Evolutionary conservation across 345 rosid genomes (phyloP).

Genomic region (Aquilaria yunnanensis): DNA sequence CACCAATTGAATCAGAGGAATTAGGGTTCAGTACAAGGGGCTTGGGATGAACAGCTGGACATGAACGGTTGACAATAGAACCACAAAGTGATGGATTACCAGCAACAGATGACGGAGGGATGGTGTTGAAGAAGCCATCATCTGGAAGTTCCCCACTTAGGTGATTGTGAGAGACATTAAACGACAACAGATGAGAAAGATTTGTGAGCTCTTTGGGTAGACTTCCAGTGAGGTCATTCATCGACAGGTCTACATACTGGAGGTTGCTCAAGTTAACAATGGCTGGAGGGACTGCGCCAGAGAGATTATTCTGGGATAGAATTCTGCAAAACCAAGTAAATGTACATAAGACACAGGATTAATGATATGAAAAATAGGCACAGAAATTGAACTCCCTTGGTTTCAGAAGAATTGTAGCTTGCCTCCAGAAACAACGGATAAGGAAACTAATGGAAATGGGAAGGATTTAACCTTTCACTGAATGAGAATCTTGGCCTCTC

Average conservation of each 20-base stretch:
- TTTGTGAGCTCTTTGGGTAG: slow-evolving; percentile 74
- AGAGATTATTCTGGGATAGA: slow-evolving; percentile 59
- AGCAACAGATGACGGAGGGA: slow-evolving; percentile 60
- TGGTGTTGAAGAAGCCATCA: slow-evolving; percentile 89
- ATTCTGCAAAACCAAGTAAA: slow-evolving; percentile 34
- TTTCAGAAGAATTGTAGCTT: not conserved
- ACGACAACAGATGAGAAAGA: slow-evolving; percentile 56
- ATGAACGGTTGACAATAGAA: slow-evolving; percentile 70
- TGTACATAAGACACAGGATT: not conserved
- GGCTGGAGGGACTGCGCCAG: slow-evolving; percentile 62
- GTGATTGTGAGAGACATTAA: slow-evolving; percentile 78
- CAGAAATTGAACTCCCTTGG: not conserved
- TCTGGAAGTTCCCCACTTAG: slow-evolving; percentile 84
- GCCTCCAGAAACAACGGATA: not conserved
- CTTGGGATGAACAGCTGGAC: slow-evolving; percentile 80
- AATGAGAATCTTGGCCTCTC: no score
- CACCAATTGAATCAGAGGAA: slow-evolving; percentile 42
- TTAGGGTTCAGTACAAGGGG: slow-evolving; percentile 98
- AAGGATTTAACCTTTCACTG: no score
- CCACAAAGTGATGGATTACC: slow-evolving; percentile 92
- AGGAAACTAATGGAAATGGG: no score
- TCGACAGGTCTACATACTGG: slow-evolving; percentile 62
- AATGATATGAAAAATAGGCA: not conserved
- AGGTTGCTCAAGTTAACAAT: slow-evolving; percentile 58
- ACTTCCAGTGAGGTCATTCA: slow-evolving; percentile 58